Evolutionary conservation across 306 rosid genomes (phyloP), one percentile per base, ranked within the genome.

Genomic region (Rosa lucieae): DNA sequence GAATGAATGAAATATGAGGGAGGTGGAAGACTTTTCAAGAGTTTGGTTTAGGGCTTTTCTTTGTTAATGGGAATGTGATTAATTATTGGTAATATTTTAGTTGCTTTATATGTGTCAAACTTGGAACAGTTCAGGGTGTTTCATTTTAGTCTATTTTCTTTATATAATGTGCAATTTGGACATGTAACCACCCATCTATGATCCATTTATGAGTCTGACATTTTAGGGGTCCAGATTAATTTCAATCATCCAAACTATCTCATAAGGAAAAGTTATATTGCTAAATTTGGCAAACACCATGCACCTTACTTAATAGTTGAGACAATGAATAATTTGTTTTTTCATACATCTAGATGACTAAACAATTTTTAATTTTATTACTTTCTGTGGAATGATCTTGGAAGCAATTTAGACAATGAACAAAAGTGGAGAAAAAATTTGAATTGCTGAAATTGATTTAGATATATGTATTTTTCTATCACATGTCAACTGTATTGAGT

Each of bases 31-130:
- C 70, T 43, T 56, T 74, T 56, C 55, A 67, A 67, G 39, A 67
- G 70, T 21, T 42, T 65, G 70, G 71, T 3, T 78, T 81, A 69
- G 32, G 32, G 63, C 75, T 55, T 77, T 67, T 85, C 66, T 75
- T 70, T 66, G 56, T 35, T 66, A 66, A 35, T 32, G 51, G 61
- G 78, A 29, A 5, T 20, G 44, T 40, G 23, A 42, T 35, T 3
- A 29, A 39, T 4, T 39, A 67, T 37, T 67, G 39, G 48, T 39
- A 37, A 2, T 66, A 67, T 67, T 67, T 39, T 67, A 67, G 23
- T 32, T 37, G 21, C 39, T 7, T 3, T 35, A 1, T 39, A 32
- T 17, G 18, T 17, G 10, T 67, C 26, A 67, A 40, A 37, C 18
- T 39, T 67, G 46, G 26, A 39, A 67, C 29, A 18, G 15, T 37